A percentile compares a stretch with the other conserved stretches of the same genome.
Evolutionary conservation across 306 rosid genomes (phyloP).

Genomic region (Vigna reflexopilosa): DNA sequence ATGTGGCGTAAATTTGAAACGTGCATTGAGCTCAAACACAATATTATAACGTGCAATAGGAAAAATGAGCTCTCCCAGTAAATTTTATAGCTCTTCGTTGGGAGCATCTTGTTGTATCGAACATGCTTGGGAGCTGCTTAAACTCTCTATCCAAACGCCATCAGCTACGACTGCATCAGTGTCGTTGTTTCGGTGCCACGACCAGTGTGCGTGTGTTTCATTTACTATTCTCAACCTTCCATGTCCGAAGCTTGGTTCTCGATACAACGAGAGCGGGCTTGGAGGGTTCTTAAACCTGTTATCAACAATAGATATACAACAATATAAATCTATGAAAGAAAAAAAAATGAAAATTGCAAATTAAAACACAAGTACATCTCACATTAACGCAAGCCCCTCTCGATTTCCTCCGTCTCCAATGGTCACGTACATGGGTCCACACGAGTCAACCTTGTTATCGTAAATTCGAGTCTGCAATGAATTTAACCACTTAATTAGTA

Average conservation of each 20-base stretch:
- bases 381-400: constrained; percentile 74
- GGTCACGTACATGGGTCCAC: constrained; percentile 73
- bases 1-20: no score
- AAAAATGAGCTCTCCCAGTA: background rate
- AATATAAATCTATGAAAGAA: background rate
- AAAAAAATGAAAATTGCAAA: background rate
- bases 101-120: background rate
- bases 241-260: constrained; percentile 87
- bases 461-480: constrained; percentile 64
- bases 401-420: constrained; percentile 85
- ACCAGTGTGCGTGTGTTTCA: constrained; percentile 77
- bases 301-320: background rate
- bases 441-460: constrained; percentile 56
- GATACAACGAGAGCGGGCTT: constrained; percentile 60
- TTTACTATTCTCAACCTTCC: constrained; percentile 67
- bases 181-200: constrained; percentile 90
- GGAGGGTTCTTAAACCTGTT: constrained; percentile 55
- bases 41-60: no score
- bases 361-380: constrained; percentile 20
- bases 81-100: constrained; percentile 47
- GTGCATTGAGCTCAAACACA: no score
- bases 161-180: constrained; percentile 57
- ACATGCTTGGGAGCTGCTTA: constrained; percentile 49
- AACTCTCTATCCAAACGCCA: constrained; percentile 57
- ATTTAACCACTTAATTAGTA: background rate